Conservation (phyloP, 257 asterid genomes). For the Handroanthus guayacan region DNA sequence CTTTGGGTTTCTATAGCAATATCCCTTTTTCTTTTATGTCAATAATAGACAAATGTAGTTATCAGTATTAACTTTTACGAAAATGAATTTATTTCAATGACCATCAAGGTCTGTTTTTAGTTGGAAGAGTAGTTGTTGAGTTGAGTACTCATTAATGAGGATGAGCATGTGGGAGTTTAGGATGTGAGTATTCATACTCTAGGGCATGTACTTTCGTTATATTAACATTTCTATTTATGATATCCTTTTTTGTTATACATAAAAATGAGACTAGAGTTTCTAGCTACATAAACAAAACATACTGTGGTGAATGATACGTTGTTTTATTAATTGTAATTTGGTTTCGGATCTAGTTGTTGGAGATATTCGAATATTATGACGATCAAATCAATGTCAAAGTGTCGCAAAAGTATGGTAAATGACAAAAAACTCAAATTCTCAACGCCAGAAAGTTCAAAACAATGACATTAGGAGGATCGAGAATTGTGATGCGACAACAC, state of each 20-base stretch:
- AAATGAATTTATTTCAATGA: background rate
- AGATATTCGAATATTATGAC: too few species aligned
- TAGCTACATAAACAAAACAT: background rate
- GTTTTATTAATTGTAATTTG: too few species aligned
- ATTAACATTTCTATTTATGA: background rate
- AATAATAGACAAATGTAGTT: constrained; percentile 7
- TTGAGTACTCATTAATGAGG: background rate
- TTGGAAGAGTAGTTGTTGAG: constrained; percentile 8
- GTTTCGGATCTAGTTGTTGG: too few species aligned
- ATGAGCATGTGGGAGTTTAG: too few species aligned
- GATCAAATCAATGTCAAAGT: too few species aligned
- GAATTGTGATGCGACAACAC: too few species aligned
- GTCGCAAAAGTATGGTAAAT: too few species aligned
- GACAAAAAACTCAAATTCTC: too few species aligned
- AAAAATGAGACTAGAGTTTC: too few species aligned
- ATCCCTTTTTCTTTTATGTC: background rate
- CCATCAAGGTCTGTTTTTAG: background rate
- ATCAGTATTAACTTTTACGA: background rate
- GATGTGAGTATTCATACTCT: background rate
- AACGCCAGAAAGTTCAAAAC: too few species aligned
- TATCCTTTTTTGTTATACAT: background rate
- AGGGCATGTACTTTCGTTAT: background rate
- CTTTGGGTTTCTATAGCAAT: background rate
- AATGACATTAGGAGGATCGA: too few species aligned
- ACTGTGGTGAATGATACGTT: too few species aligned